Evolutionary conservation across 495 filamentous ascomycete species (phyloP), one percentile per base, ranked within the genome.

Genomic region (Penicillium chermesinum): DNA sequence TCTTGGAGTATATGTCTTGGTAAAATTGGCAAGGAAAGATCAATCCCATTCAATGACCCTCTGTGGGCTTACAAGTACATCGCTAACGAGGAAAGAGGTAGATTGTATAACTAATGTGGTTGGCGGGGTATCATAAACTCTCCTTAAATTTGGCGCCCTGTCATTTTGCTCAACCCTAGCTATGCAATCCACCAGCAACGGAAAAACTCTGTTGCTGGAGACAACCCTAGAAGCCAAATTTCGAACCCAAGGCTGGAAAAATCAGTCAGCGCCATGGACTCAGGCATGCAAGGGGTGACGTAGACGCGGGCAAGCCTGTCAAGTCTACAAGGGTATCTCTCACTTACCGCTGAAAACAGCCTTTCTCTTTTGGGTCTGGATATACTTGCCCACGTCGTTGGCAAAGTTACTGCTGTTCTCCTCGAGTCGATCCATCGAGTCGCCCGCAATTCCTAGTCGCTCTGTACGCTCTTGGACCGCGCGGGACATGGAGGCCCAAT

Each of bases 401-500:
- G 87, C 85, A 79, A 88, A 97, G 38, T 79, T 85, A 46, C 80
- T 77, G 57, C 85, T 93, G 38, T 82, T 83, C 52, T 89, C 80
- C 58, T 91, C 83, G 44, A 95, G 62, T 32, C 78, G 78, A 46
- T 91, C 84, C 83, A 96, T 86, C 10, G 74, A 80, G 62, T 98
- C 94, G 9, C 87, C 86, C 61, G 86, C 82, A 18, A 94, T 72
- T 39, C 80, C 85, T 41, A 98, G 67, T 53, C 83, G 88, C 65
- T 96, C 88, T 2, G 91, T 95, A 27, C 93, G 74, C 62, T 98
- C 91, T 54, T 91, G 87, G 22, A 97, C 65, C 62, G 89, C 85
- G 41, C 90, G 78, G 13, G 85, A 82, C 73, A 96, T 84, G 54
- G 79, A 85, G 22, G 81, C 74, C 66, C 80, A 81, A 50, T 86